Conservation (phyloP, 2,329 filamentous ascomycete genomes). For the Colletotrichum tanaceti region DNA sequence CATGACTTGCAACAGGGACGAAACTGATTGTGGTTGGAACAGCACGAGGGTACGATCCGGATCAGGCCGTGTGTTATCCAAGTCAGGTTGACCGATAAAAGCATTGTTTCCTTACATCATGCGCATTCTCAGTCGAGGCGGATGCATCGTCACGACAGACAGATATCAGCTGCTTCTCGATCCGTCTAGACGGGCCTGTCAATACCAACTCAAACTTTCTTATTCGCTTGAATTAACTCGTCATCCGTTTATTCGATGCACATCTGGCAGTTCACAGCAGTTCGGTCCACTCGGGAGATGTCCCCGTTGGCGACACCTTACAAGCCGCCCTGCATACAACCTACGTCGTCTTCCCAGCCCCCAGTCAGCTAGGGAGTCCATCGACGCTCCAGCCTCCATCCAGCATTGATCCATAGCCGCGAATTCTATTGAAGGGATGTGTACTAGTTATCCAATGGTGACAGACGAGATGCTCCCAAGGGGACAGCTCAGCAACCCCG, state of each 20-base stretch:
- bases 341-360: neutral
- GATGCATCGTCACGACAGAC: slow-evolving; percentile 3
- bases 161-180: neutral
- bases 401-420: slow-evolving; percentile 1
- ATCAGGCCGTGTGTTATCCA: neutral
- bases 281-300: neutral
- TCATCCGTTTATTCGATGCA: neutral
- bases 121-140: slow-evolving; percentile 15
- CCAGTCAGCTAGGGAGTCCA: slow-evolving; percentile 37
- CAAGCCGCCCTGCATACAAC: slow-evolving; percentile 7
- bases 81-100: neutral
- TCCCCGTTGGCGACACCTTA: neutral
- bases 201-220: slow-evolving; percentile 6
- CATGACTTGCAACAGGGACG: slow-evolving; percentile 3
- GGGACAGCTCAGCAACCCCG: slow-evolving; percentile 14
- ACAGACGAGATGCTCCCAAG: neutral
- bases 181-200: neutral
- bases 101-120: neutral
- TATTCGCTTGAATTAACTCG: neutral
- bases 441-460: slow-evolving; percentile 11
- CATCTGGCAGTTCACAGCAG: neutral
- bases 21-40: neutral
- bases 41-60: neutral
- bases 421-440: slow-evolving; percentile 30
- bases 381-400: slow-evolving; percentile 39